These are phyloP conservation scores for Sugiyamaella lignohabitans DNA, from an alignment of 805 yeast species.

Conservation along the genomic window DNA sequence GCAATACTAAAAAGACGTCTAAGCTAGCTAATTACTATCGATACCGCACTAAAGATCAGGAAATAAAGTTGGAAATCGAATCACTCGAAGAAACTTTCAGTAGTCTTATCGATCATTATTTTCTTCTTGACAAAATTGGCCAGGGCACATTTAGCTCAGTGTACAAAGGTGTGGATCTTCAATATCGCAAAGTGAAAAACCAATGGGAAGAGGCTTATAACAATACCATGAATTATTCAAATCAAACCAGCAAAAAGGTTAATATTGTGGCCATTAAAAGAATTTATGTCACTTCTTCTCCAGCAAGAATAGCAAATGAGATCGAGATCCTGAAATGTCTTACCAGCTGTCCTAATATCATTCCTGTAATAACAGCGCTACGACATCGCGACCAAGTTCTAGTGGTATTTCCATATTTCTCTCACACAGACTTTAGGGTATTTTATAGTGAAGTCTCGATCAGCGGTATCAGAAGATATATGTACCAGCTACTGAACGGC, in stretches of 20 bases:
- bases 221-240: conserved; percentile 5
- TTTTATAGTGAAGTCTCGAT: conserved; percentile 76
- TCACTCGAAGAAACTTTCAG: conserved; percentile 41
- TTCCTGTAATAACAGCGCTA: conserved; percentile 83
- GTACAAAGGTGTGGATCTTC: conserved; percentile 50
- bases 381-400: conserved; percentile 87
- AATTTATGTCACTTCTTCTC: conserved; percentile 92
- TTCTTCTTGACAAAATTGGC: conserved; percentile 53
- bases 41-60: neutral
- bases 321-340: conserved; percentile 50
- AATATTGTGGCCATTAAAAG: conserved; percentile 77
- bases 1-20: too few relatives aligned
- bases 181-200: conserved; percentile 32
- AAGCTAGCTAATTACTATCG: too few relatives aligned
- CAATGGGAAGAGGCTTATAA: conserved; percentile 25
- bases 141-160: conserved; percentile 64
- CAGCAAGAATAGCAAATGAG: conserved; percentile 84
- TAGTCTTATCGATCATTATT: conserved; percentile 42
- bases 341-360: conserved; percentile 53
- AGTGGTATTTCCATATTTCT: conserved; percentile 58
- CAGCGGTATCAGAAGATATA: conserved; percentile 72
- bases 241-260: neutral
- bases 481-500: conserved; percentile 72
- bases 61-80: conserved; percentile 15
- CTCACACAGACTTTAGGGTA: conserved; percentile 72